A percentile compares a stretch with the other conserved stretches of the same genome.
phyloP scores from a whole-genome alignment of 2,329 filamentous ascomycete genomes.

The Cladobotryum mycophilum region DNA sequence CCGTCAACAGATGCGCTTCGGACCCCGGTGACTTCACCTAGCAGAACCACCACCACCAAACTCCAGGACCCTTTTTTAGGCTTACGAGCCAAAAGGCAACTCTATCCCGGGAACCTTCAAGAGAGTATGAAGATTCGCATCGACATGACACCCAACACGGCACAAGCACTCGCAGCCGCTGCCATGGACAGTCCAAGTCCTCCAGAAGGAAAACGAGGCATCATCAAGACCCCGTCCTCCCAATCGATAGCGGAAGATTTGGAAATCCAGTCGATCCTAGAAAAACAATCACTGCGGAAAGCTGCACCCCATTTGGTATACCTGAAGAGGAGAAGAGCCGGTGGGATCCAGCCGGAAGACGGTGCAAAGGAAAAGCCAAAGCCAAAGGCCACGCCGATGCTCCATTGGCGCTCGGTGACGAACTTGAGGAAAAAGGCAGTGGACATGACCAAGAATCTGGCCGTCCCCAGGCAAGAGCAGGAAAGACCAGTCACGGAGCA shows the following conservation, averaged over 20 bases:
- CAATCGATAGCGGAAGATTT: background rate
- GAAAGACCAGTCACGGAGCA: background rate
- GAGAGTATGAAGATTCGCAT: background rate
- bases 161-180: background rate
- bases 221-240: background rate
- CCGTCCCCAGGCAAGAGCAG: background rate
- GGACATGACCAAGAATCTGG: background rate
- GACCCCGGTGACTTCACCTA: no score
- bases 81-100: conserved; percentile 12
- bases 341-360: background rate
- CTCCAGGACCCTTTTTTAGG: conserved; percentile 31
- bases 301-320: background rate
- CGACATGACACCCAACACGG: background rate
- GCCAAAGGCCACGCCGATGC: background rate
- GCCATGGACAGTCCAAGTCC: background rate
- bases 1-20: no score
- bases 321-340: background rate
- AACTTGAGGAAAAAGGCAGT: background rate
- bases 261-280: background rate
- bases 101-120: conserved; percentile 12
- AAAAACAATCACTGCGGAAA: background rate
- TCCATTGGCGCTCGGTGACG: background rate
- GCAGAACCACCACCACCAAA: no score
- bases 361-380: background rate
- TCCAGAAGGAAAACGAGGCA: background rate